Evolutionary conservation across 495 filamentous ascomycete species (phyloP).

Genomic region (Endocarpon pusillum): DNA sequence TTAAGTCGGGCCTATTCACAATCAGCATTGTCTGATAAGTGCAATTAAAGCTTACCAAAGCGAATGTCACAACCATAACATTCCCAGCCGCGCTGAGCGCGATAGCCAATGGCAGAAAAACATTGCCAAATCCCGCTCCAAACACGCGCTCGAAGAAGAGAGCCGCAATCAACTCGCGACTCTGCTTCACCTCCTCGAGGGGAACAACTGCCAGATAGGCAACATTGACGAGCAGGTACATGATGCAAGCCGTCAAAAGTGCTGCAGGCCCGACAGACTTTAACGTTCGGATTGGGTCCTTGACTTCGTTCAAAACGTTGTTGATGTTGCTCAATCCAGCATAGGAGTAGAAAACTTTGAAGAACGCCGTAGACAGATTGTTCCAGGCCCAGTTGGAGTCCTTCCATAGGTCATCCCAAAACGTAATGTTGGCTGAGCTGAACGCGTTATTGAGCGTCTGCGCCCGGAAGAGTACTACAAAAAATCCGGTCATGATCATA

Average conservation of each 20-base stretch:
- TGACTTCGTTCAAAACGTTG: slow-evolving; percentile 63
- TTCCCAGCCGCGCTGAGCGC: slow-evolving; percentile 54
- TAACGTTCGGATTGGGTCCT: slow-evolving; percentile 48
- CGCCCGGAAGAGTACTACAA: slow-evolving; percentile 23
- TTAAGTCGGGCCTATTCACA: slow-evolving; percentile 42
- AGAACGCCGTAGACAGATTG: slow-evolving; percentile 42
- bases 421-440: slow-evolving; percentile 17
- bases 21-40: background rate
- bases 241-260: slow-evolving; percentile 37
- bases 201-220: slow-evolving; percentile 56
- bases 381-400: slow-evolving; percentile 31
- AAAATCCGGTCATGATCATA: slow-evolving; percentile 26
- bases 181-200: slow-evolving; percentile 46
- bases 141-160: slow-evolving; percentile 53
- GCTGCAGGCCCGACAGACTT: slow-evolving; percentile 45
- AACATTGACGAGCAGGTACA: slow-evolving; percentile 54
- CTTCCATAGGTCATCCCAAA: slow-evolving; percentile 24
- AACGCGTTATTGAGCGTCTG: slow-evolving; percentile 16
- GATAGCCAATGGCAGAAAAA: slow-evolving; percentile 43
- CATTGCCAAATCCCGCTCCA: slow-evolving; percentile 36
- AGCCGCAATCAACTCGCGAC: slow-evolving; percentile 49
- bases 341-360: slow-evolving; percentile 62
- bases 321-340: slow-evolving; percentile 50
- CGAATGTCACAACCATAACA: slow-evolving; percentile 63
- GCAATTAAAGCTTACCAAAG: slow-evolving; percentile 6